These are phyloP conservation scores for Penicillium digitatum DNA, from an alignment of 2,329 filamentous ascomycete species.

Conservation along the genomic window DNA sequence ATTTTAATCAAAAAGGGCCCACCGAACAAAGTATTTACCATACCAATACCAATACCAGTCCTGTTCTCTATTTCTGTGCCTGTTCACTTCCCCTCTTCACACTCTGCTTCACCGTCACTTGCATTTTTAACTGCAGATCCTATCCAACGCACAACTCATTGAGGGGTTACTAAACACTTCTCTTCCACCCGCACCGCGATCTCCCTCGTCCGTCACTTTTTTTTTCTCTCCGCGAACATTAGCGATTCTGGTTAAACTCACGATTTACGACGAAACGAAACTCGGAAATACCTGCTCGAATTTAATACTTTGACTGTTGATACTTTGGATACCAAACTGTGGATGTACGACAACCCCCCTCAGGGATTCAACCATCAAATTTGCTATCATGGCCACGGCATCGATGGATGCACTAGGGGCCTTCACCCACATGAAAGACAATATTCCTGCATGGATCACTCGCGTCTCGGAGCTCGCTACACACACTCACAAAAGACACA, in stretches of 20 bases:
- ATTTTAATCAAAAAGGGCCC: no score
- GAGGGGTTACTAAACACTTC: not conserved
- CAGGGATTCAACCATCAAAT: not conserved
- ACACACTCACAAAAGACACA: constrained; percentile 40
- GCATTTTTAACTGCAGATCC: not conserved
- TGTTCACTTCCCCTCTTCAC: constrained; percentile 10
- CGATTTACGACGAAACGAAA: constrained; percentile 19
- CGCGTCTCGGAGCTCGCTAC: constrained; percentile 42
- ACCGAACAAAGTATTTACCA: constrained; percentile 6
- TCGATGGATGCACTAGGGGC: constrained; percentile 44
- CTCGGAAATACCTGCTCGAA: not conserved
- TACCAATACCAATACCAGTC: not conserved
- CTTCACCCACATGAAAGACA: constrained; percentile 44
- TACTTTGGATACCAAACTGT: not conserved
- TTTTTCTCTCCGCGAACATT: not conserved
- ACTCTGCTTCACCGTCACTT: constrained; percentile 16
- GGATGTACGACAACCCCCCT: not conserved
- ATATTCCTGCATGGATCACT: constrained; percentile 44
- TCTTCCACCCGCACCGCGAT: not conserved
- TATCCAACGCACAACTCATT: not conserved
- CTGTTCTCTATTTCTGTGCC: constrained; percentile 2
- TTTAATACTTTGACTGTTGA: not conserved
- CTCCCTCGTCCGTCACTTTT: not conserved
- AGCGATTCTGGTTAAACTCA: constrained; percentile 1
- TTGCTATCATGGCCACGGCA: constrained; percentile 8